phyloP scores from a whole-genome alignment of 768 basidiomycete species.

The Boletales sp. region DNA sequence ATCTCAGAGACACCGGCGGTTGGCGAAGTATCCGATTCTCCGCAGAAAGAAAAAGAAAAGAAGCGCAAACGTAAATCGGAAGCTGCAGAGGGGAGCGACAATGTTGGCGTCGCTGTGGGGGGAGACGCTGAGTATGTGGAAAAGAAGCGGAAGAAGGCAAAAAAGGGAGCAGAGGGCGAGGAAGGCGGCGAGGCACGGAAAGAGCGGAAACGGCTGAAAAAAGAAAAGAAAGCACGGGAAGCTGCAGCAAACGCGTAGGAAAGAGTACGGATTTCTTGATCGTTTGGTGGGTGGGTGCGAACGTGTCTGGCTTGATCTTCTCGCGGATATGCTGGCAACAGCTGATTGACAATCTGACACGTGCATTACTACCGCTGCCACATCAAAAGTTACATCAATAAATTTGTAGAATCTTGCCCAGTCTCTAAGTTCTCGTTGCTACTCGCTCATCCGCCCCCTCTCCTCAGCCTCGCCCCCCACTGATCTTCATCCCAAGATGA shows the following conservation, averaged over 20 bases:
- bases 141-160: constrained; percentile 60
- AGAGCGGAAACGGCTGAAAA: constrained; percentile 64
- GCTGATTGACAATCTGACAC: constrained; percentile 5
- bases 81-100: constrained; percentile 38
- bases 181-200: constrained; percentile 58
- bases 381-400: constrained; percentile 14
- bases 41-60: constrained; percentile 63
- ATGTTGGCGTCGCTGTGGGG: constrained; percentile 39
- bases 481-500: background rate
- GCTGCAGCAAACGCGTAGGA: constrained; percentile 29
- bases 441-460: background rate
- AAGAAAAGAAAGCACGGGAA: constrained; percentile 60
- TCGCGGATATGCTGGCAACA: background rate
- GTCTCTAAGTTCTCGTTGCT: constrained; percentile 1
- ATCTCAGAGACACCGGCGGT: constrained; percentile 22
- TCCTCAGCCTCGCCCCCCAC: too few relatives aligned
- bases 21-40: constrained; percentile 31
- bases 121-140: constrained; percentile 50
- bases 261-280: background rate
- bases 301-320: constrained; percentile 12
- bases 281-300: background rate
- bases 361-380: background rate
- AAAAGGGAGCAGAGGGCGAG: constrained; percentile 42
- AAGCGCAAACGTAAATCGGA: constrained; percentile 84
- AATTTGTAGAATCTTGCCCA: background rate